Percentiles rank a stretch among this genome's conserved stretches.
These are phyloP conservation scores for Sporormia fimetaria DNA, from an alignment of 495 filamentous ascomycete species.

Conservation along the genomic window DNA sequence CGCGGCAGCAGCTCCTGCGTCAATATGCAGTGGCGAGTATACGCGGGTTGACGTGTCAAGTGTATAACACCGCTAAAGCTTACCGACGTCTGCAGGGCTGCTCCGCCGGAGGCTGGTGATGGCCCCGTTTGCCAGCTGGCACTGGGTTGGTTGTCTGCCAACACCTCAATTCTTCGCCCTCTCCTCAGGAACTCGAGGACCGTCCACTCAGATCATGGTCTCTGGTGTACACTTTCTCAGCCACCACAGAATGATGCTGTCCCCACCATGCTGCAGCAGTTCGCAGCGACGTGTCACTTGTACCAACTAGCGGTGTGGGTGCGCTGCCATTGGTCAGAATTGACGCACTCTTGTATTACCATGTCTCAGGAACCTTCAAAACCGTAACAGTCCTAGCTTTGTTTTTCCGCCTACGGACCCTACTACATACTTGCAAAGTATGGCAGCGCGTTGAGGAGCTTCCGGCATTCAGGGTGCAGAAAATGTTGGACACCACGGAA, in stretches of 20 bases:
- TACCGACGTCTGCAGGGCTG: constrained; percentile 4
- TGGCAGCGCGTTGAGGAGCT: no score
- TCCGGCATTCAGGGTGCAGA: no score
- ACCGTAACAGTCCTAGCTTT: no score
- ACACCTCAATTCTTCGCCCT: constrained; percentile 6
- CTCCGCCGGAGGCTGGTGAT: constrained; percentile 4
- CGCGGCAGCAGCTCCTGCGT: constrained; percentile 24
- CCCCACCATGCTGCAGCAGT: no score
- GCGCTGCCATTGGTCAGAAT: constrained; percentile 9
- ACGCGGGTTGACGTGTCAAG: constrained; percentile 19
- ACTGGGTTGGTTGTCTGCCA: constrained; percentile 3
- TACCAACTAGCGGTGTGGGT: constrained; percentile 24
- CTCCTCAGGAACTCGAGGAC: constrained; percentile 1
- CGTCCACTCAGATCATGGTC: no score
- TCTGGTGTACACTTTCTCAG: no score
- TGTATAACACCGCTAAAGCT: constrained; percentile 16
- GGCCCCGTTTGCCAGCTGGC: constrained; percentile 27
- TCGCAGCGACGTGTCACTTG: background rate
- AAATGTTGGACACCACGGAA: no score
- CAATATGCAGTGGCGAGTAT: constrained; percentile 23
- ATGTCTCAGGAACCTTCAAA: no score
- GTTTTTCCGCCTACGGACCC: no score
- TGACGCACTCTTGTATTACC: no score
- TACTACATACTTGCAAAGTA: no score
- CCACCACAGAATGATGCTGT: no score